Base-by-base conservation (phyloP, 1,284 basidiomycete species). In the Apiotrichum laibachii region DNA sequence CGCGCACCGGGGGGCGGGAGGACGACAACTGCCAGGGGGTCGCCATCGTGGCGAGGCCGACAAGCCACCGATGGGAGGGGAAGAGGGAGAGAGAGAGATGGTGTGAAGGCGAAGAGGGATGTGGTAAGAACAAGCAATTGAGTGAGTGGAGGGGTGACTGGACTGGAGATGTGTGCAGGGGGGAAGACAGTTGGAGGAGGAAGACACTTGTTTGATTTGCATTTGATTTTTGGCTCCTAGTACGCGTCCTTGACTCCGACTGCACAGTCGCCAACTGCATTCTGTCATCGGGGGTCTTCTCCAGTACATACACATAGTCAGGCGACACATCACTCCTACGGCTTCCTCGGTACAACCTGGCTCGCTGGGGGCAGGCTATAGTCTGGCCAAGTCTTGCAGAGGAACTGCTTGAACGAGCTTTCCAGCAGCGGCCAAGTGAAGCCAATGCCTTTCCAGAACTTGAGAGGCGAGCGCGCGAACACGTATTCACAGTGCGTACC, bases 401-500 rank as follows among this genome's bases (percentile, higher is more conserved):
- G 35, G 39, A 51, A 51, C 16, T 40, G 2, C 19, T 37, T 35
- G 39, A 51, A 51, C 37, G 35, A n/a, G 22, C 12, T 12, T 6
- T 40, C 50, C 12, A 61, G 21, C 35, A 59, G 46, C 12, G 56
- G 56, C 57, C 57, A 62, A 11, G 60, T 52, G 39, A 56, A 62
- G 2, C 60, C 60, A 3, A 55, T 52, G 12, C 57, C 60, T 1
- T 47, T 43, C 53, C 57, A 62, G 6, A 53, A 31, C 22, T 50
- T 53, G 46, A 55, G 5, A 2, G 54, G 48, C 26, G 52, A 44
- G 47, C 50, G 31, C 8, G 40, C 51, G n/a, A 59, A 53, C 18
- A 58, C 47, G 33, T 42, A 62, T 51, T 62, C 60, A 51, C 60
- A 58, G 48, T 62, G 60, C 9, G 57, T 55, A 7, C 57, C 60